Conservation (phyloP, 352 stramenopile genomes). For the Phytophthora aleatoria region DNA sequence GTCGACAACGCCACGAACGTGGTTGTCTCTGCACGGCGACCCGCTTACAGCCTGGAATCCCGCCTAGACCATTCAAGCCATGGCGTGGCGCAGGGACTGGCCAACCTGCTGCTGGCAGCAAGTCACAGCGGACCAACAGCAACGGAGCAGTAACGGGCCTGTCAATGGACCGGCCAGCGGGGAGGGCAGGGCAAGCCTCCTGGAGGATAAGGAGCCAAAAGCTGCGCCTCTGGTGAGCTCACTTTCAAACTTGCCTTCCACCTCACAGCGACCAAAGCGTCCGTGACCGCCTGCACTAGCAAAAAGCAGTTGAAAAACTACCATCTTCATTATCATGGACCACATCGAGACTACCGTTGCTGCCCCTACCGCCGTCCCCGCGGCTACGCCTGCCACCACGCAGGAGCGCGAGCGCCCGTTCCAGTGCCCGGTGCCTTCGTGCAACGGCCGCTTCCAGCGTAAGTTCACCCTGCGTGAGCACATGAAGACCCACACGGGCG, state of each 20-base stretch:
- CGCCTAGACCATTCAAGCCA: constrained; percentile 38
- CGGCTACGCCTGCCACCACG: neutral
- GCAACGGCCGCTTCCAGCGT: constrained; percentile 62
- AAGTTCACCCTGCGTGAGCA: constrained; percentile 80
- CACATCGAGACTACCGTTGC: constrained; percentile 21
- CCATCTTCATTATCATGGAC: constrained; percentile 30
- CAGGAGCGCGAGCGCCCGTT: constrained; percentile 46
- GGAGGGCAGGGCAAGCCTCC: constrained; percentile 30
- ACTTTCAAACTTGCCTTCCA: constrained; percentile 52
- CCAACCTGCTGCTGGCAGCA: constrained; percentile 20
- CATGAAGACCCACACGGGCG: constrained; percentile 83
- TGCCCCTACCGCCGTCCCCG: constrained; percentile 1
- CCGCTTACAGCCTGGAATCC: constrained; percentile 31
- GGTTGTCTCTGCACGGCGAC: constrained; percentile 29
- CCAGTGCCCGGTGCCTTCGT: constrained; percentile 43
- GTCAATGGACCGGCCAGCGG: constrained; percentile 26
- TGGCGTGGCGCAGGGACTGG: constrained; percentile 28
- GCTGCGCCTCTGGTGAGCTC: constrained; percentile 36
- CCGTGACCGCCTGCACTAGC: constrained; percentile 26
- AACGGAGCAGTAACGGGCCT: constrained; percentile 23
- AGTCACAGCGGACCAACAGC: constrained; percentile 44
- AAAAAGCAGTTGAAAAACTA: constrained; percentile 27
- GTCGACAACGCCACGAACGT: constrained; percentile 34
- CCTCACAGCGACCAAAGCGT: constrained; percentile 33
- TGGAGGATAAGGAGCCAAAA: constrained; percentile 23